These are phyloP conservation scores for Apostasia shenzhenica DNA, from an alignment of 106 monocot genomes.

Conservation along the genomic window DNA sequence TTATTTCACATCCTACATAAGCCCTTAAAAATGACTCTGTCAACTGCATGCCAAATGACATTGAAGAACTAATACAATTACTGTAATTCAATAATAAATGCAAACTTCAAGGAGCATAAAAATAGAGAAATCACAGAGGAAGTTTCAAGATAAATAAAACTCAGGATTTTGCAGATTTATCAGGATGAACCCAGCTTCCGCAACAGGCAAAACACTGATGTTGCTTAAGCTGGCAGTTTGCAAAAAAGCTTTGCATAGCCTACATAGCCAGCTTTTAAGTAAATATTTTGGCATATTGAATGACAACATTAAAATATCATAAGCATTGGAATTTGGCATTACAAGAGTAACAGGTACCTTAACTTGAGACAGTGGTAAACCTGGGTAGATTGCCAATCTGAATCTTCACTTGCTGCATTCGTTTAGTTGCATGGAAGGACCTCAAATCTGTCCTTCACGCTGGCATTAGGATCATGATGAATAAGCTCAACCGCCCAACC, in stretches of 20 bases:
- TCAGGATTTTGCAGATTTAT: conserved; percentile 35
- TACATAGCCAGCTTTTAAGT: conserved; percentile 11
- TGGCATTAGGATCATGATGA: conserved; percentile 16
- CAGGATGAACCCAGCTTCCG: conserved; percentile 52
- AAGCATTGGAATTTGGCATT: background rate
- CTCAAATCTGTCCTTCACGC: conserved; percentile 60
- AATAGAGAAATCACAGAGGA: too few species aligned
- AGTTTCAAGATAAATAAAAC: too few species aligned
- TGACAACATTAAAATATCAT: background rate
- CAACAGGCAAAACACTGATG: conserved; percentile 73
- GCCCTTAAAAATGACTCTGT: too few species aligned
- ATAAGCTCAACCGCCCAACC: too few species aligned
- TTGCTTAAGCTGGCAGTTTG: conserved; percentile 33
- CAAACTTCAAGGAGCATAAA: too few species aligned
- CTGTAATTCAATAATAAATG: too few species aligned
- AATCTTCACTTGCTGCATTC: conserved; percentile 23
- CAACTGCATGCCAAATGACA: too few species aligned
- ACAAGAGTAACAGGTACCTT: conserved; percentile 20
- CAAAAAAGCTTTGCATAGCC: conserved; percentile 43
- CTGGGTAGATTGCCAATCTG: conserved; percentile 52
- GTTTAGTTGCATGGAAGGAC: conserved; percentile 59
- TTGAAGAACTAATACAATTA: too few species aligned
- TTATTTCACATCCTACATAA: too few species aligned
- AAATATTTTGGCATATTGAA: background rate
- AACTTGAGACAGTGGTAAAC: conserved; percentile 38